Conservation (phyloP, 176 grass and related monocot species). For the Coix lacrymajobi region DNA sequence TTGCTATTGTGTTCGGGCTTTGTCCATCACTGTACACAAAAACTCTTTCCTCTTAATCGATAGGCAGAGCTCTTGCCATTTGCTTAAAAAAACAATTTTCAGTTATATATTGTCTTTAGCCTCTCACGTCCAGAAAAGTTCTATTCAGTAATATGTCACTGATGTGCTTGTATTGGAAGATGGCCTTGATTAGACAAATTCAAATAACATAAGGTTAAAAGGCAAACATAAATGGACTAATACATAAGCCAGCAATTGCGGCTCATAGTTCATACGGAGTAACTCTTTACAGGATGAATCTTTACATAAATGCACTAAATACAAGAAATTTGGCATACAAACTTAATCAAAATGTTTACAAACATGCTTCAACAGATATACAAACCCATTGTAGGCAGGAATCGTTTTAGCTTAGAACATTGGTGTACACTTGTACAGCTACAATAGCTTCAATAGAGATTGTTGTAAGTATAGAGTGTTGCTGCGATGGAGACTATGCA, state of each 20-base stretch:
- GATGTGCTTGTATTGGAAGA: background rate
- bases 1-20: too few species aligned
- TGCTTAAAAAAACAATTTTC: background rate
- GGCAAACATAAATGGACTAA: background rate
- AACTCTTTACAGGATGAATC: background rate
- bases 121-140: background rate
- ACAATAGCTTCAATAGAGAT: conserved; percentile 50
- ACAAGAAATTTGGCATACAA: background rate
- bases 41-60: too few species aligned
- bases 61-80: too few species aligned
- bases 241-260: background rate
- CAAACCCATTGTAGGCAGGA: background rate
- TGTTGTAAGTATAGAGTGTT: conserved; percentile 76
- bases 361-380: background rate
- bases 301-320: background rate
- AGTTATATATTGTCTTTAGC: background rate
- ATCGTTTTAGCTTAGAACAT: background rate
- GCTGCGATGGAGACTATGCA: conserved; percentile 62
- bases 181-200: background rate
- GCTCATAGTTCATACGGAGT: background rate
- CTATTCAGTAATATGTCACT: background rate
- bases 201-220: background rate
- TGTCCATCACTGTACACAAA: too few species aligned
- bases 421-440: background rate
- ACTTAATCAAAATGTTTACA: background rate